Conservation (phyloP, 225 moss, liverwort and hornwort species). For the Asterella californica region DNA sequence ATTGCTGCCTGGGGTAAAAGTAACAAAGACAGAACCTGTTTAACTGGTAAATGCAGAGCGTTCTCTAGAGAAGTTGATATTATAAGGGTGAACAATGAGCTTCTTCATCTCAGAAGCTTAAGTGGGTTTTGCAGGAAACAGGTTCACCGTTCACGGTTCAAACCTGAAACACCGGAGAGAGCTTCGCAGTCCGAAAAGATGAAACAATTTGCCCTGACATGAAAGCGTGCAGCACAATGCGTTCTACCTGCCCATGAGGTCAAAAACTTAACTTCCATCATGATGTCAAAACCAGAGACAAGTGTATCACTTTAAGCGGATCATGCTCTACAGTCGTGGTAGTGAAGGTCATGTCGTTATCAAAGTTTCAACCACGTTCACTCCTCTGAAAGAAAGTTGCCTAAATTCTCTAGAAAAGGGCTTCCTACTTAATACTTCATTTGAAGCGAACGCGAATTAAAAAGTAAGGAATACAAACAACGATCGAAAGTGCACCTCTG, state of each 20-base stretch:
- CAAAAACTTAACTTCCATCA: neutral
- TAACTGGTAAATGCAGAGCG: neutral
- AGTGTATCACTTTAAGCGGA: too few species aligned
- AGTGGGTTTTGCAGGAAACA: neutral
- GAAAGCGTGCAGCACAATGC: conserved; percentile 65
- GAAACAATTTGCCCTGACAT: conserved; percentile 71
- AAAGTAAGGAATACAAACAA: too few species aligned
- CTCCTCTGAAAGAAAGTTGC: neutral
- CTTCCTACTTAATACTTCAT: too few species aligned
- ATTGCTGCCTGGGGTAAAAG: conserved; percentile 33
- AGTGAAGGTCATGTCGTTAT: too few species aligned
- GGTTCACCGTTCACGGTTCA: neutral
- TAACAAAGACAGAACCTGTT: neutral
- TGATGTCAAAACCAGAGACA: neutral
- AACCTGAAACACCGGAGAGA: conserved; percentile 63
- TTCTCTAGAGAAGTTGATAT: neutral
- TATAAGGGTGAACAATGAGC: neutral
- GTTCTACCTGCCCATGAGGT: conserved; percentile 63
- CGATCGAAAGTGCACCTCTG: too few species aligned
- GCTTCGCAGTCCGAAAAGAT: conserved; percentile 70
- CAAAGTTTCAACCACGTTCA: neutral
- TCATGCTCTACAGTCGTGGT: too few species aligned
- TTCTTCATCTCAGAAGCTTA: neutral
- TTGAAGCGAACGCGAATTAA: too few species aligned
- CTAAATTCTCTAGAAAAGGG: too few species aligned